Evolutionary conservation across 306 rosid species (phyloP).

Genomic region (Rosa persica): DNA sequence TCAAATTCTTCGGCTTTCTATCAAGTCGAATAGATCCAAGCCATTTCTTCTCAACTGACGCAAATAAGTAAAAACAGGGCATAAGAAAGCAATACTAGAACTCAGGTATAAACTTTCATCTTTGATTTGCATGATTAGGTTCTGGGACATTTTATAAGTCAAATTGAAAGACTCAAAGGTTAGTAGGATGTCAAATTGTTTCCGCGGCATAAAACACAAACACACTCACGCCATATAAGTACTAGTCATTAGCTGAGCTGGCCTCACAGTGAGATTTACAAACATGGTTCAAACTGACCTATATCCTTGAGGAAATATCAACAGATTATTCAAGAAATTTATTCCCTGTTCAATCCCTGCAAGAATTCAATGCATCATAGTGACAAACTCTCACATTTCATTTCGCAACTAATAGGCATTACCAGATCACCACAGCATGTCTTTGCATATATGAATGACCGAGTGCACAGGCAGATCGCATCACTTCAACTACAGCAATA

Average conservation of each 20-base stretch:
- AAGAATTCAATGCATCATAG: background rate
- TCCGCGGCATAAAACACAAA: background rate
- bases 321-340: background rate
- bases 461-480: background rate
- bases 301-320: background rate
- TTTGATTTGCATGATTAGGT: background rate
- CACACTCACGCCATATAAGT: background rate
- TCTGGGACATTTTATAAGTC: background rate
- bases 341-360: background rate
- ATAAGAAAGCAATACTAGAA: constrained; percentile 1
- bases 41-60: constrained; percentile 58
- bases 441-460: background rate
- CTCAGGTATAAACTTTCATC: background rate
- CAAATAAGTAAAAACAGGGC: constrained; percentile 8
- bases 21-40: constrained; percentile 35
- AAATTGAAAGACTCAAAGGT: background rate
- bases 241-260: background rate
- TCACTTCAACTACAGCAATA: background rate
- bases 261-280: background rate
- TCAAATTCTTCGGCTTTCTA: constrained; percentile 44
- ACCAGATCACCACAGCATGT: background rate
- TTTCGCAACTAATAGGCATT: no score
- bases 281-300: background rate
- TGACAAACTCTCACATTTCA: background rate
- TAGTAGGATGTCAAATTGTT: background rate